Evolutionary conservation across 2,329 filamentous ascomycete species (phyloP).

Genomic region (Cadophora luteo-olivacea): DNA sequence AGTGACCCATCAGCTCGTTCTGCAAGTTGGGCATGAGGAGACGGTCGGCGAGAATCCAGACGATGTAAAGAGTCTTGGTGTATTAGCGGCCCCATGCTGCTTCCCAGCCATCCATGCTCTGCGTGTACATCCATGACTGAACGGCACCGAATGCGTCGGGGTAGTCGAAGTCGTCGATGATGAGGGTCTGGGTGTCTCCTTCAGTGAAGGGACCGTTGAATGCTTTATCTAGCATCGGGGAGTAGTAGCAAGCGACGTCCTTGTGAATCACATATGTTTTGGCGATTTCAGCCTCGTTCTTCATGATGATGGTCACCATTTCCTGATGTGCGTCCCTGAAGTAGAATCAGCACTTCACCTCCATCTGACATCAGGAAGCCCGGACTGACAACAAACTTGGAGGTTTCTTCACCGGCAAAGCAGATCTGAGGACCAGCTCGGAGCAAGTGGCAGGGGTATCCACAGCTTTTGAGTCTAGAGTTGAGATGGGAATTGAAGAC

Average conservation of each 20-base stretch:
- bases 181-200: slow-evolving; percentile 5
- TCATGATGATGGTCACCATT: slow-evolving; percentile 1
- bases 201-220: slow-evolving; percentile 4
- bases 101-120: background rate
- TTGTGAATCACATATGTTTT: slow-evolving; percentile 3
- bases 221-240: background rate
- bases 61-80: background rate
- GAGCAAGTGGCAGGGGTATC: background rate
- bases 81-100: background rate
- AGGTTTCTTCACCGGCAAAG: background rate
- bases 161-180: background rate
- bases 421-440: background rate
- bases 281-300: background rate
- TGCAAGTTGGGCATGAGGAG: slow-evolving; percentile 10
- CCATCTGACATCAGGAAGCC: too few species aligned
- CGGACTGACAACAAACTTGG: background rate
- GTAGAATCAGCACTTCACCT: background rate
- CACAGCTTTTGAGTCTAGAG: background rate
- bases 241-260: slow-evolving; percentile 2
- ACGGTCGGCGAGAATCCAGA: slow-evolving; percentile 14
- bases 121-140: slow-evolving; percentile 14
- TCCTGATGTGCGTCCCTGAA: background rate
- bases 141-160: background rate
- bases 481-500: background rate
- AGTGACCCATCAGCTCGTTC: background rate